Conservation (phyloP, 306 rosid species). For the Acacia acuminata region DNA sequence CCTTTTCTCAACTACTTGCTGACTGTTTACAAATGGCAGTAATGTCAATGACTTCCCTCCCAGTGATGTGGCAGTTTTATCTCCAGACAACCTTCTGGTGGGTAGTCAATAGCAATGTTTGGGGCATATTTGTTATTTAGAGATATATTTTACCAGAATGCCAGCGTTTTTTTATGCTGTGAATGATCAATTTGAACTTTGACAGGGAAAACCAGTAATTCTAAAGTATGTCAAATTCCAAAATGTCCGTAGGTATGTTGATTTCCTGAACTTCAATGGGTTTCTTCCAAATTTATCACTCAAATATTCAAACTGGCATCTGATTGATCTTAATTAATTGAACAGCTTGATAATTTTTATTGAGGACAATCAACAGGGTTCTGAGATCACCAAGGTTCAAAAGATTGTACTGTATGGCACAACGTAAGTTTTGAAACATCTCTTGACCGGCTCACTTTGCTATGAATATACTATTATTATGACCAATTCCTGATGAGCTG, state of each 20-base stretch:
- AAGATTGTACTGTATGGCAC: slow-evolving; percentile 80
- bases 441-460: neutral
- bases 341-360: slow-evolving; percentile 88
- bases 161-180: slow-evolving; percentile 3
- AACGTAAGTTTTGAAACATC: slow-evolving; percentile 65
- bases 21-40: slow-evolving; percentile 56
- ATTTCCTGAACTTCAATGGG: slow-evolving; percentile 19
- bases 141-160: neutral
- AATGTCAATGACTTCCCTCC: slow-evolving; percentile 90
- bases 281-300: slow-evolving; percentile 19
- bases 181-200: slow-evolving; percentile 24
- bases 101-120: slow-evolving; percentile 22
- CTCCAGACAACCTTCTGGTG: slow-evolving; percentile 79
- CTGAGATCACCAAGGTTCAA: slow-evolving; percentile 81
- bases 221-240: slow-evolving; percentile 94
- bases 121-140: neutral
- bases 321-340: slow-evolving; percentile 33
- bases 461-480: neutral
- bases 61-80: slow-evolving; percentile 62
- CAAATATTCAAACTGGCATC: neutral
- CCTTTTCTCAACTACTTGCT: slow-evolving; percentile 21
- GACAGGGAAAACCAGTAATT: slow-evolving; percentile 79
- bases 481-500: neutral
- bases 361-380: slow-evolving; percentile 86
- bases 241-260: slow-evolving; percentile 86